Base-by-base conservation (phyloP, 805 yeast species). In the Nakazawaea wickerhamii region DNA sequence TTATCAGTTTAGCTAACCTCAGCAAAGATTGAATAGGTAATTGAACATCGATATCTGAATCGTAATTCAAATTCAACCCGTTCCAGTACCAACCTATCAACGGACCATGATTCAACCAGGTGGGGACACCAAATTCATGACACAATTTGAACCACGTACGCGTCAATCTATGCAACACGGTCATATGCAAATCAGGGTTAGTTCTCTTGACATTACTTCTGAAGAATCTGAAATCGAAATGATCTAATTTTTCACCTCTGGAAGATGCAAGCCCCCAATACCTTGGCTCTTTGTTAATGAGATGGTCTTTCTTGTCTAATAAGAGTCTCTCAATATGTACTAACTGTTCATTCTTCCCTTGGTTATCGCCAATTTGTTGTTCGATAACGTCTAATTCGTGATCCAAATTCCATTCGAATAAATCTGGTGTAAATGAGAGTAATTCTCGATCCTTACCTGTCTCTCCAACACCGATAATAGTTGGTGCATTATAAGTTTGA, bases 281-380 rank as follows among this genome's bases (percentile, higher is more conserved):
- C 14, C 34, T 28, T 19, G 40, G 40, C 21, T 37, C 40, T 19
- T 19, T 17, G 4, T 19, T 9, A 10, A 23, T 21, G 5, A 35
- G n/a, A 17, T 23, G 17, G 11, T 22, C 30, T 35, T 23, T 35
- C 17, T 23, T 35, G 11, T 35, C 15, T 21, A 35, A 23, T 8
- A 35, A 17, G 15, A 23, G 19, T 25, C 30, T 35, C 10, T 35
- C 38, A 5, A 35, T 9, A 25, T 35, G 38, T 7, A 35, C 7
- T 11, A 35, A 23, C 20, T n/a, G n/a, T n/a, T n/a, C n/a, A n/a
- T n/a, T n/a, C n/a, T n/a, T n/a, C n/a, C n/a, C n/a, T 61, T 79
- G 83, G 53, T 90, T 75, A 54, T 88, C 95, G 48, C 68, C 66
- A 53, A 81, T 75, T 67, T 82, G 83, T 64, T 81, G 79, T 73